phyloP scores from a whole-genome alignment of 257 asterid genomes.

The Datura wrightii region DNA sequence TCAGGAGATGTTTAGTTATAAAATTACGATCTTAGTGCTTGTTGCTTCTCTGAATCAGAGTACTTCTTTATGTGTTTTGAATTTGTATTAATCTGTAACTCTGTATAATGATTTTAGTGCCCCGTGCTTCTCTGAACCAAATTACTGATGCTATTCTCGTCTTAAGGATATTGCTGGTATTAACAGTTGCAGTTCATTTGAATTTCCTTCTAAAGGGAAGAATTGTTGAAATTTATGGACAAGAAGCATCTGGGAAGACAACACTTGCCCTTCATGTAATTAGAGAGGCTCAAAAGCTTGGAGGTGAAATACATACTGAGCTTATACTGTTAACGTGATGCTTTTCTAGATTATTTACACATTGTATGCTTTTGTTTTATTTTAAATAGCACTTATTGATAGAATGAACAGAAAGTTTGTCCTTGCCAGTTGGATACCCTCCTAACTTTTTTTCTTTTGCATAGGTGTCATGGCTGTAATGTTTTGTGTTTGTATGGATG shows the following conservation, averaged over 20 bases:
- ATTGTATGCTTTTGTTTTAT: slow-evolving; percentile 9
- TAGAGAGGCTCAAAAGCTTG: slow-evolving; percentile 95
- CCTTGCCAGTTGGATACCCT: background rate
- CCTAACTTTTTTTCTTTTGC: slow-evolving; percentile 24
- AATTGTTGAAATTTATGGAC: slow-evolving; percentile 90
- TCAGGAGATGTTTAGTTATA: background rate
- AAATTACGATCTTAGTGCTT: background rate
- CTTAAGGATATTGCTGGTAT: slow-evolving; percentile 17
- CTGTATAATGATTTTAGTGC: background rate
- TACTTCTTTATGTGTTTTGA: slow-evolving; percentile 5
- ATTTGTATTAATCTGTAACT: background rate
- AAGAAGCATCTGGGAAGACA: slow-evolving; percentile 98
- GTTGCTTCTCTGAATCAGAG: background rate
- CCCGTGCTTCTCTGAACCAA: slow-evolving; percentile 16
- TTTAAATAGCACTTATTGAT: background rate
- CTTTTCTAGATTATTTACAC: slow-evolving; percentile 26
- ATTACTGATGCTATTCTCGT: background rate
- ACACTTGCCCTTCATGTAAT: slow-evolving; percentile 90
- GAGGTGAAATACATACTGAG: slow-evolving; percentile 58
- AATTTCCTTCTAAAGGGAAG: slow-evolving; percentile 65
- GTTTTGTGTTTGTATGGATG: background rate
- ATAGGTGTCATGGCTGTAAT: background rate
- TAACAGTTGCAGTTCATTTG: background rate
- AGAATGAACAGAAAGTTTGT: background rate
- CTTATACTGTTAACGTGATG: background rate